phyloP scores from a whole-genome alignment of 495 filamentous ascomycete species.

The Penicillium cinerascens region DNA sequence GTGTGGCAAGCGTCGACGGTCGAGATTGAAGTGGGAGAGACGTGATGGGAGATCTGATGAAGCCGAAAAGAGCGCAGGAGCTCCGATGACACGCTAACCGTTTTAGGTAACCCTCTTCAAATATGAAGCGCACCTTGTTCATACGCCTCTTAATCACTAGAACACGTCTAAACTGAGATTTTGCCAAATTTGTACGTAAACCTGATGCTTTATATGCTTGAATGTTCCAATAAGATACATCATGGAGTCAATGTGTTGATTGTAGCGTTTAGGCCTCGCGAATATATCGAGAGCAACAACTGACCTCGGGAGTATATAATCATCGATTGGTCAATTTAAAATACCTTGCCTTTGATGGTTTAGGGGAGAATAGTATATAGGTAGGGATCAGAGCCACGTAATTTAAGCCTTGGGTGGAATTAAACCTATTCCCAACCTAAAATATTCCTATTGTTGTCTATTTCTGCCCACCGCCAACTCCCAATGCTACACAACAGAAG shows the following conservation, averaged over 20 bases:
- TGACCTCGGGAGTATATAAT: too few relatives aligned
- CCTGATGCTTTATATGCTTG: too few relatives aligned
- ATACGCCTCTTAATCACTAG: not conserved
- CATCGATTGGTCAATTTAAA: too few relatives aligned
- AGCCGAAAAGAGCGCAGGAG: slow-evolving; percentile 23
- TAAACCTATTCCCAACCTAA: not conserved
- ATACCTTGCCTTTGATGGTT: too few relatives aligned
- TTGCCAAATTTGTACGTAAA: too few relatives aligned
- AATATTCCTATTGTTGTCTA: slow-evolving; percentile 2
- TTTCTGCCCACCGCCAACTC: slow-evolving; percentile 17
- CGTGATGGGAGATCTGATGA: slow-evolving; percentile 11
- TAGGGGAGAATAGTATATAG: too few relatives aligned
- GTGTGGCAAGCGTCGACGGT: not conserved
- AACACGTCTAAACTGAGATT: too few relatives aligned
- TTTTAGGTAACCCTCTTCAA: slow-evolving; percentile 10
- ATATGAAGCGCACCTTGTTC: not conserved
- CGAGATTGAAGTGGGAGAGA: not conserved
- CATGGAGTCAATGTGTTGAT: not conserved
- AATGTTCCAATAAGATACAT: too few relatives aligned
- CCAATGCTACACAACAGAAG: slow-evolving; percentile 19
- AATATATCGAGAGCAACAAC: not conserved
- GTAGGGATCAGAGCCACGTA: too few relatives aligned
- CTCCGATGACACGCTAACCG: slow-evolving; percentile 21
- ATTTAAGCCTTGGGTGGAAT: not conserved
- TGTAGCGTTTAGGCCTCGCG: not conserved